phyloP scores from a whole-genome alignment of 2,329 filamentous ascomycete species.

The Dactylellina leptospora region DNA sequence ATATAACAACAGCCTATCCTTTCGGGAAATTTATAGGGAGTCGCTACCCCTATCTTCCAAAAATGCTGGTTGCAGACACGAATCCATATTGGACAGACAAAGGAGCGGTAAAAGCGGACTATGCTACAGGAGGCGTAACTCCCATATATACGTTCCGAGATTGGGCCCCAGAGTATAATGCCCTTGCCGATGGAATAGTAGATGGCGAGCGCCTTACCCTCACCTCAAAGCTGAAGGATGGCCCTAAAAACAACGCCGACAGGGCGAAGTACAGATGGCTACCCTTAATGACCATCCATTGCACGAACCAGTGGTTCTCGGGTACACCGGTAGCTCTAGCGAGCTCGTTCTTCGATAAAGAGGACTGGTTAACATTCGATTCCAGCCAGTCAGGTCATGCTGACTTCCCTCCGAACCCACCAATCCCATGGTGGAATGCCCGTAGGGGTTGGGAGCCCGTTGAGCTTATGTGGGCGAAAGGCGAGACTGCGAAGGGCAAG shows the following conservation, averaged over 20 bases:
- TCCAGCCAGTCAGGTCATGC: conserved; percentile 54
- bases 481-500: conserved; percentile 31
- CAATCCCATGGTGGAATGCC: conserved; percentile 54
- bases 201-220: conserved; percentile 59
- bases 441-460: conserved; percentile 54
- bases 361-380: conserved; percentile 55
- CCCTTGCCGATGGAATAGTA: conserved; percentile 54
- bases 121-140: conserved; percentile 52
- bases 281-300: conserved; percentile 55
- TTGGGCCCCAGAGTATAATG: conserved; percentile 54
- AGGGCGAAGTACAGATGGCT: conserved; percentile 14
- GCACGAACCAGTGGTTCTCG: conserved; percentile 55
- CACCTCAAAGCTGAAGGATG: conserved; percentile 2
- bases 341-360: conserved; percentile 48
- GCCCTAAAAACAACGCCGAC: conserved; percentile 4
- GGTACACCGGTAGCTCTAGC: conserved; percentile 53
- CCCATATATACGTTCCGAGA: conserved; percentile 36
- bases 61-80: conserved; percentile 55
- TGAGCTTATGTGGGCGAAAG: conserved; percentile 53
- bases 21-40: conserved; percentile 56
- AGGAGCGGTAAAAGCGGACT: conserved; percentile 54
- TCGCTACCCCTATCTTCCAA: conserved; percentile 56
- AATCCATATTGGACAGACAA: conserved; percentile 56
- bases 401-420: conserved; percentile 55
- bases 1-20: conserved; percentile 36